Base-by-base conservation (phyloP, 805 yeast genomes). In the Yarrowia sp. region DNA sequence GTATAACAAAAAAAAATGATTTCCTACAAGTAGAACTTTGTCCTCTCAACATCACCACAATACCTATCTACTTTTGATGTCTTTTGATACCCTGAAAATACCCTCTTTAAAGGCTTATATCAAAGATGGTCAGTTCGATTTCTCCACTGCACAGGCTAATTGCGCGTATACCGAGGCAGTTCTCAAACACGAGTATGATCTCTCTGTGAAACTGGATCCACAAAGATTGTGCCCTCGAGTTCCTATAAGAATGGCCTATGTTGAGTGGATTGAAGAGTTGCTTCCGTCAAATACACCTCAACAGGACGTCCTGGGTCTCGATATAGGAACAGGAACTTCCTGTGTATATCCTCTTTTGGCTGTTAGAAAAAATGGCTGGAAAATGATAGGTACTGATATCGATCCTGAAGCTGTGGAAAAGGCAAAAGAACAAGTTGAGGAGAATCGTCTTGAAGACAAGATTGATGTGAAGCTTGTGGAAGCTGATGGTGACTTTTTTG, bases 341-440 rank as follows among this genome's bases (percentile, higher is more conserved):
- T 46, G 55, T 17, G 46, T 61, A 5, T 61, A 61, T 20, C 46
- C 66, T 10, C 43, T 61, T 14, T 38, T 61, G 46, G 66, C 46
- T 6, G 13, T 55, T 2, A 20, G 36, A 4, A 12, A 3, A 17
- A 13, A 24, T 15, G 56, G 66, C 9, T 61, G 66, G 66, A 46
- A 20, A 3, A 34, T 61, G 55, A 20, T 46, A 3, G 66, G 66
- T 10, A 61, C 42, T 12, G 66, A 61, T 38, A 36, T 61, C 14
- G 55, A 61, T 5, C 12, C 9, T 2, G 46, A 61, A 9, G 66
- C 66, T 10, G 46, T 46, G 2, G 30, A 39, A 15, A 19, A 36
- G 46, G 66, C 66, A 1, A 15, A 34, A 12, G 13, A 20, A 2
- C 46, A 61, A 14, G 40, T 43, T 3, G 50, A 40, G 1, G 13